Conservation (phyloP, 768 basidiomycete genomes). For the Chalciporus pseudorubinellus region DNA sequence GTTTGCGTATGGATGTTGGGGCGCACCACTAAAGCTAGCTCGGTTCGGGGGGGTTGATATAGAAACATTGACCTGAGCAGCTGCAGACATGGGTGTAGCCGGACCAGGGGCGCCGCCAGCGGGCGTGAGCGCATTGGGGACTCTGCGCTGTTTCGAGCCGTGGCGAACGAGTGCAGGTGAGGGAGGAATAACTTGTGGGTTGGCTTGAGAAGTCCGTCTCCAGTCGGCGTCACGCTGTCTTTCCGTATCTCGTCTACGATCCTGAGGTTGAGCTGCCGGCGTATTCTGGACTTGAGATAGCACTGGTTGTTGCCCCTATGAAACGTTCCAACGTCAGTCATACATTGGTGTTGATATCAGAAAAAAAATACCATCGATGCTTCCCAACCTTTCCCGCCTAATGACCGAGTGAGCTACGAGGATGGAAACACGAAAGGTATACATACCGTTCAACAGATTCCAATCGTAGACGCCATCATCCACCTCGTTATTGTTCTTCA, state of each 20-base stretch:
- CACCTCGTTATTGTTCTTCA: constrained; percentile 86
- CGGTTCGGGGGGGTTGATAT: constrained; percentile 53
- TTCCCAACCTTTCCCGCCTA: constrained; percentile 95
- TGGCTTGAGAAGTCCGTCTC: constrained; percentile 58
- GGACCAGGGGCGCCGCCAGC: constrained; percentile 51
- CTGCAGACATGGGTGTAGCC: constrained; percentile 67
- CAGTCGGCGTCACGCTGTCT: constrained; percentile 57
- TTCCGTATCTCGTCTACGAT: constrained; percentile 57
- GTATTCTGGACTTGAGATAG: constrained; percentile 63
- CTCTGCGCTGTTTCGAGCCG: constrained; percentile 68
- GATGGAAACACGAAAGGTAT: background rate
- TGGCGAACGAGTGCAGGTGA: constrained; percentile 78
- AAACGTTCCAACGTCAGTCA: constrained; percentile 8
- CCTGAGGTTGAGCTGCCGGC: constrained; percentile 45
- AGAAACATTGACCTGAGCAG: constrained; percentile 73
- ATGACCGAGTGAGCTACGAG: constrained; percentile 6
- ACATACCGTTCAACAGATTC: constrained; percentile 83
- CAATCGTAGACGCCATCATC: constrained; percentile 97
- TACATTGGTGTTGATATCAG: background rate
- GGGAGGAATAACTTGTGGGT: constrained; percentile 58
- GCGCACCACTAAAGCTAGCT: constrained; percentile 38
- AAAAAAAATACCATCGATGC: constrained; percentile 60
- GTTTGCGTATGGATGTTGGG: constrained; percentile 72
- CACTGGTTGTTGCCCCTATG: constrained; percentile 62
- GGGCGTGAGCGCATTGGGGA: constrained; percentile 59